Base-by-base conservation (phyloP, 257 asterid species). In the Solanum neorickii region DNA sequence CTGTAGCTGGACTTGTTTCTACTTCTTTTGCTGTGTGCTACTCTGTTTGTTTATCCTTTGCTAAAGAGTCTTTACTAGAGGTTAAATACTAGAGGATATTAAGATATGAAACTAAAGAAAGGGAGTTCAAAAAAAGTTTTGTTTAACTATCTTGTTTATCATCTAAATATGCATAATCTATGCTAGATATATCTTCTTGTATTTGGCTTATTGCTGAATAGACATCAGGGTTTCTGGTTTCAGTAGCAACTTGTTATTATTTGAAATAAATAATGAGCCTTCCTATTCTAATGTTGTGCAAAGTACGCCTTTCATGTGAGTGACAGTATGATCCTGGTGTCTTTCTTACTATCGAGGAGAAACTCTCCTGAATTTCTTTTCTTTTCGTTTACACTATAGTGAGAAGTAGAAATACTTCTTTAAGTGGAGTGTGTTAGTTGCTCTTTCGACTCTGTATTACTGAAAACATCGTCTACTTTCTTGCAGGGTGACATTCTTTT, bases 401-500 rank as follows among this genome's bases (percentile, higher is more conserved):
- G 47, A 11, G n/a, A 31, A 9, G 42, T 31, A 59, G 13, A 84
- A 29, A 16, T 72, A 35, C 31, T 33, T 72, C 52, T 44, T 73
- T n/a, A 29, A 16, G 16, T 80, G n/a, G 44, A 47, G 68, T 80
- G 68, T 80, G 20, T 47, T 80, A 29, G 68, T 16, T 80, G 12
- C 85, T 80, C 85, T 29, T 47, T 47, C 0, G 18, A 80, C 41
- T 80, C 49, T 27, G 68, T 80, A 47, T 80, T 47, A 18, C 68
- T 80, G 44, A 80, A 80, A 47, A 4, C 68, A 80, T 80, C 2
- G 20, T 29, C 68, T 89, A 20, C 46, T 83, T 88, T 89, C 83
- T 89, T 92, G 93, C 98, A 97, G 99, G 99, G 99, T 74, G 99
- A 97, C 92, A 97, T 97, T 89, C 87, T 97, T 94, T 97, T 97